These are phyloP conservation scores for Scutellaria galericulata DNA, from an alignment of 257 asterid species.

Conservation along the genomic window DNA sequence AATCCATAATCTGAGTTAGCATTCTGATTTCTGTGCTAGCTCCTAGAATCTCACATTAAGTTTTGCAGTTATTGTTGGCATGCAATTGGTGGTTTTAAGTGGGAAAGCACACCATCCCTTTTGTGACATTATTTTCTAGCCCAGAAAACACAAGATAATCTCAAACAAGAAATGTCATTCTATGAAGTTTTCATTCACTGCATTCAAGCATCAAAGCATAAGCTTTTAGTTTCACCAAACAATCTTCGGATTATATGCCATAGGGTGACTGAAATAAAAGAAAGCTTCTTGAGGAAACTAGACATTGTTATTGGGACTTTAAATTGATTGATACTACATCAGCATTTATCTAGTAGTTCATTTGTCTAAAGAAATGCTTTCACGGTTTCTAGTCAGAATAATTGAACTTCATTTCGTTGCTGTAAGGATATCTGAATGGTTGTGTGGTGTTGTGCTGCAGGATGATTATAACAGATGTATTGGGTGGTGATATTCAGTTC, in stretches of 20 bases:
- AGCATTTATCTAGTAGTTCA: neutral
- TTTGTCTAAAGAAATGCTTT: neutral
- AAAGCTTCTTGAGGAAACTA: too few relatives aligned
- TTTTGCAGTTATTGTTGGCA: neutral
- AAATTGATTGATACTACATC: neutral
- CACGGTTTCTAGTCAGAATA: neutral
- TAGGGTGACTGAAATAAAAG: too few relatives aligned
- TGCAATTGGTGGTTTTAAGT: neutral
- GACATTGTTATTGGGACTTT: neutral
- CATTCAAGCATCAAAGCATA: too few relatives aligned
- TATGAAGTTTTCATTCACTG: too few relatives aligned
- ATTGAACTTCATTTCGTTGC: slow-evolving; percentile 1
- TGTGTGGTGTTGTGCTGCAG: slow-evolving; percentile 45
- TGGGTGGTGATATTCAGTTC: slow-evolving; percentile 96
- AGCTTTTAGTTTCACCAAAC: too few relatives aligned
- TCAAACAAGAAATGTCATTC: neutral
- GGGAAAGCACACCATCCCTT: too few relatives aligned
- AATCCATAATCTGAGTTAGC: too few relatives aligned
- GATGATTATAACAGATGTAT: slow-evolving; percentile 88
- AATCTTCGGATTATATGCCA: too few relatives aligned
- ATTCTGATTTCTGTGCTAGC: slow-evolving; percentile 1
- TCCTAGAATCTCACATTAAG: neutral
- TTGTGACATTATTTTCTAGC: neutral
- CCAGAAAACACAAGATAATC: neutral
- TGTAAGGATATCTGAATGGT: slow-evolving; percentile 13